phyloP scores from a whole-genome alignment of 768 basidiomycete species.

The Hericium coralloides region DNA sequence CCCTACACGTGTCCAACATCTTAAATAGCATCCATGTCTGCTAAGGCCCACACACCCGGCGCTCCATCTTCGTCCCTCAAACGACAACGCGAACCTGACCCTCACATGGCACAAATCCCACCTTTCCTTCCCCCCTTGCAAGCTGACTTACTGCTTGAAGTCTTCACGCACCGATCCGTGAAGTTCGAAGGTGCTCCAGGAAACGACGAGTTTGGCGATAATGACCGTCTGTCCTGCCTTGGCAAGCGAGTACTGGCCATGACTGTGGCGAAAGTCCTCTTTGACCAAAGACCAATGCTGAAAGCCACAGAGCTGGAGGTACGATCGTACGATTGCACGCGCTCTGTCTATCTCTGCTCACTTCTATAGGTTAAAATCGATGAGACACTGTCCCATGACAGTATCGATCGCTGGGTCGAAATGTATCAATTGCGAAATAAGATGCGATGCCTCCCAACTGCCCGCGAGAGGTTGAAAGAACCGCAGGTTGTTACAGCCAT shows the following conservation, averaged over 20 bases:
- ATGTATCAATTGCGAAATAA: slow-evolving; percentile 7
- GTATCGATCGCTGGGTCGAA: slow-evolving; percentile 10
- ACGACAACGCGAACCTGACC: slow-evolving; percentile 23
- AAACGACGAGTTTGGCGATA: slow-evolving; percentile 39
- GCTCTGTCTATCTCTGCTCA: not conserved
- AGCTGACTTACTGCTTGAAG: slow-evolving; percentile 50
- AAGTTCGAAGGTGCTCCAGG: slow-evolving; percentile 21
- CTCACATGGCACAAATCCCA: slow-evolving; percentile 16
- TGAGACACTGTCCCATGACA: not conserved
- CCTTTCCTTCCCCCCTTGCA: slow-evolving; percentile 42
- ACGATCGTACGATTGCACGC: slow-evolving; percentile 16
- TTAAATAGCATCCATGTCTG: not conserved
- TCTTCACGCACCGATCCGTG: slow-evolving; percentile 63
- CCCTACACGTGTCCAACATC: not conserved
- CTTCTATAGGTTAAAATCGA: not conserved
- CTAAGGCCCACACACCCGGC: not conserved
- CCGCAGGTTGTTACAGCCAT: not conserved
- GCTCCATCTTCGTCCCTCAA: slow-evolving; percentile 23
- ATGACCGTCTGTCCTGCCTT: slow-evolving; percentile 45
- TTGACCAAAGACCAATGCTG: slow-evolving; percentile 42
- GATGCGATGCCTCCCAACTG: slow-evolving; percentile 3
- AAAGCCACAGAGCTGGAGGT: slow-evolving; percentile 43
- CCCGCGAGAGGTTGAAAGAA: not conserved
- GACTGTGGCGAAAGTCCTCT: slow-evolving; percentile 38
- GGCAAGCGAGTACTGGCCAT: slow-evolving; percentile 40